A percentile compares a stretch with the other conserved stretches of the same genome.
Evolutionary conservation across 2,329 filamentous ascomycete genomes (phyloP).

Genomic region (Trichoderma gracile): DNA sequence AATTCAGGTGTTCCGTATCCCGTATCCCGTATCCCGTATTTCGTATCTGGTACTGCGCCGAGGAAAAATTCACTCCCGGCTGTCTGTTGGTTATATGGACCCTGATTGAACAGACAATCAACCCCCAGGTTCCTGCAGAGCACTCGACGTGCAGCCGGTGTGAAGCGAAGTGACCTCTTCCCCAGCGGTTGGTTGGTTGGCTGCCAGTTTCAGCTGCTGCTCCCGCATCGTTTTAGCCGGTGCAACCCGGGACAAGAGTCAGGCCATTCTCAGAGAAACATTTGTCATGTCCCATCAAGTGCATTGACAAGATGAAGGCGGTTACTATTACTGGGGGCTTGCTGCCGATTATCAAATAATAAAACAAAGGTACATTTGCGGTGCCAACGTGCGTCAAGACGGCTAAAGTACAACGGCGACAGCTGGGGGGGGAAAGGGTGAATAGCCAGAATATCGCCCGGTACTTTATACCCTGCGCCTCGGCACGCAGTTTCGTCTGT

Average conservation of each 20-base stretch:
- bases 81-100: background rate
- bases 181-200: conserved; percentile 10
- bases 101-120: too few relatives aligned
- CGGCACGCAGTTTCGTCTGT: background rate
- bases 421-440: too few relatives aligned
- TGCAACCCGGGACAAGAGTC: background rate
- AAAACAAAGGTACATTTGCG: too few relatives aligned
- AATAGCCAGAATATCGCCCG: background rate
- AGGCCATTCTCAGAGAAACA: background rate
- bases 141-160: conserved; percentile 10
- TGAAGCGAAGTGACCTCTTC: background rate
- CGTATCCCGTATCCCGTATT: too few relatives aligned
- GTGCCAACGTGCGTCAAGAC: background rate
- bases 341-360: too few relatives aligned
- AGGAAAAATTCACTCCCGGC: background rate
- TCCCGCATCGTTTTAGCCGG: background rate
- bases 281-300: conserved; percentile 2
- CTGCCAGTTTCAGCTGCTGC: background rate
- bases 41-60: too few relatives aligned
- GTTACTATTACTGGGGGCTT: too few relatives aligned
- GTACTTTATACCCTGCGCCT: too few relatives aligned
- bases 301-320: background rate
- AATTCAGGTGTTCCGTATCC: too few relatives aligned
- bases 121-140: too few relatives aligned
- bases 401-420: too few relatives aligned